These are phyloP conservation scores for Arthrobotrys sinensis DNA, from an alignment of 2,329 filamentous ascomycete genomes.

Conservation along the genomic window DNA sequence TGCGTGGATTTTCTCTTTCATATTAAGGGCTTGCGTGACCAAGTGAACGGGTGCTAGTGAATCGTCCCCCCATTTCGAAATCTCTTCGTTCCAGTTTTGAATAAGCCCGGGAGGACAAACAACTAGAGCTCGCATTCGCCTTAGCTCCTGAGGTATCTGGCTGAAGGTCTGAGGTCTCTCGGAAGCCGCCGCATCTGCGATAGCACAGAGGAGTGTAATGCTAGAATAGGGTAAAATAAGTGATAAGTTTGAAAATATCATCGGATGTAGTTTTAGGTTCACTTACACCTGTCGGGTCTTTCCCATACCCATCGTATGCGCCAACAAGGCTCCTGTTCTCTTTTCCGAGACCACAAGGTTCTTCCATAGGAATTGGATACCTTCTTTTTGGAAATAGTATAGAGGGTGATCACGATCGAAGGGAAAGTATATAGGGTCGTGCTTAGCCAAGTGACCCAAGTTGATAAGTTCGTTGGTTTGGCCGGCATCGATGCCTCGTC, in stretches of 20 bases:
- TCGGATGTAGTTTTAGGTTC: background rate
- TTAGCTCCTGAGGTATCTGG: slow-evolving; percentile 79
- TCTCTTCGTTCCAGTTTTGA: slow-evolving; percentile 86
- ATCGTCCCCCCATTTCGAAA: slow-evolving; percentile 75
- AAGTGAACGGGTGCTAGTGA: slow-evolving; percentile 68
- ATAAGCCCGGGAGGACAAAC: slow-evolving; percentile 82
- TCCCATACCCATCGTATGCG: slow-evolving; percentile 82
- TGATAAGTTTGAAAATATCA: slow-evolving; percentile 3
- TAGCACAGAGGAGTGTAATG: slow-evolving; percentile 83
- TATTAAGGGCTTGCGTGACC: slow-evolving; percentile 73
- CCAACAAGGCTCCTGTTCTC: slow-evolving; percentile 63
- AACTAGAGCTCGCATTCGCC: slow-evolving; percentile 77
- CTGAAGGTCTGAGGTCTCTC: slow-evolving; percentile 72
- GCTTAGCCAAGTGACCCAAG: slow-evolving; percentile 59
- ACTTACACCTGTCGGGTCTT: slow-evolving; percentile 88
- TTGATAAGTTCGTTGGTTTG: slow-evolving; percentile 58
- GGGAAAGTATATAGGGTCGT: slow-evolving; percentile 62
- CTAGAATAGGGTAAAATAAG: slow-evolving; percentile 64
- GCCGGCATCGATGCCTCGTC: slow-evolving; percentile 2
- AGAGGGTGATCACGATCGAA: slow-evolving; percentile 66
- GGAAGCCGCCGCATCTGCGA: slow-evolving; percentile 78
- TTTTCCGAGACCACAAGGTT: slow-evolving; percentile 74
- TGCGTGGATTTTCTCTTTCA: slow-evolving; percentile 71
- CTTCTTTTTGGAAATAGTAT: slow-evolving; percentile 84
- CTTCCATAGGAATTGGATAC: slow-evolving; percentile 90